Conservation (phyloP, 1,284 basidiomycete genomes). For the Sphaerobolus stellatus region DNA sequence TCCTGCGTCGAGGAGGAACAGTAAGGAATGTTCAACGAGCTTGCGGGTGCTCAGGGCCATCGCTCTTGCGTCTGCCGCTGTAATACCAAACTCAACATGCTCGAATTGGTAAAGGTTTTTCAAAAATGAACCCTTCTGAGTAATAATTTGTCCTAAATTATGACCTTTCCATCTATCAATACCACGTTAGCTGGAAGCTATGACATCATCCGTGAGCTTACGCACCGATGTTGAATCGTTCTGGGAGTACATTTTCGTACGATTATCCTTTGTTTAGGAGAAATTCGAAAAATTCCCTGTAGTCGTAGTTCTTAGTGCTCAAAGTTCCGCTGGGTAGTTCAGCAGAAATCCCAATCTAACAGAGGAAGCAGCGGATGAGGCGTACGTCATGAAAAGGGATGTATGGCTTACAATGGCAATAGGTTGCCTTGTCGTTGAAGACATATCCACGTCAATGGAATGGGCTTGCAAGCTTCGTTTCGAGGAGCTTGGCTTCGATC, state of each 20-base stretch:
- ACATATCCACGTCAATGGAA: too few relatives aligned
- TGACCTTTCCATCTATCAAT: slow-evolving; percentile 14
- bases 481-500: too few relatives aligned
- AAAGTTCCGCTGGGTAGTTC: slow-evolving; percentile 12
- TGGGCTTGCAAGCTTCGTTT: too few relatives aligned
- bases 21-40: slow-evolving; percentile 14
- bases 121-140: slow-evolving; percentile 17
- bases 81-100: slow-evolving; percentile 20
- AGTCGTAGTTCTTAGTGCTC: slow-evolving; percentile 11
- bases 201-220: slow-evolving; percentile 7
- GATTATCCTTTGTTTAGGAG: slow-evolving; percentile 14
- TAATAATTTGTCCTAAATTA: slow-evolving; percentile 14
- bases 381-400: too few relatives aligned
- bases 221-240: slow-evolving; percentile 19
- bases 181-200: neutral
- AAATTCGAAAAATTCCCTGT: slow-evolving; percentile 15
- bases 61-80: slow-evolving; percentile 17
- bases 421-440: too few relatives aligned
- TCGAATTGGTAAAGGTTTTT: slow-evolving; percentile 17
- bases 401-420: too few relatives aligned
- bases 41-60: slow-evolving; percentile 19
- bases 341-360: slow-evolving; percentile 15
- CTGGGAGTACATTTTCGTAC: slow-evolving; percentile 19
- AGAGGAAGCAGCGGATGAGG: too few relatives aligned
- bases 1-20: slow-evolving; percentile 17